Base-by-base conservation (phyloP, 1,284 basidiomycete species). In the Phenoliferia sp. region DNA sequence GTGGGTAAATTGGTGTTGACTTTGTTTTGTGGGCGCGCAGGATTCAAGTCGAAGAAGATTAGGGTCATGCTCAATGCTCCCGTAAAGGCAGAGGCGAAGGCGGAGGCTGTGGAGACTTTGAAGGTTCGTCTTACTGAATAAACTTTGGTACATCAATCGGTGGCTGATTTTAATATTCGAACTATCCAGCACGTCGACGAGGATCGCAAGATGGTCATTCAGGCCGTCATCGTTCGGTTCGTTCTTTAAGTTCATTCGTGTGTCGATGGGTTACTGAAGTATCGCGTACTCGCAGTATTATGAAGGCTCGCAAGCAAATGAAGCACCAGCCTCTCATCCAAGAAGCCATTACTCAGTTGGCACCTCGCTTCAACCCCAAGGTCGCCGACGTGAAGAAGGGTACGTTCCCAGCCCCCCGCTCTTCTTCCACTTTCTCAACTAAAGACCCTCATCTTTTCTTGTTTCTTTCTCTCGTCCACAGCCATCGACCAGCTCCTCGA, bases 21-120 rank as follows among this genome's bases (percentile, higher is more conserved):
- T 52, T 29, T 7, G 29, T 3, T 33, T 50, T 44, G 54, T 12
- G 3, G 29, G 19, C n/a, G 26, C 5, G 1, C 66, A 92, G 90
- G 85, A 78, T 98, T 95, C 87, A 97, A 94, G 81, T 92, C 90
- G 26, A 98, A 98, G 85, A 98, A 97, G 85, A 92, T 94, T 70
- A 87, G 91, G 69, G 90, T 99, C 64, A 92, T 93, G 75, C 83
- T 99, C 65, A 98, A 99, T 80, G 85, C 89, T 77, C 92, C 94
- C 0, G 90, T 99, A 80, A 94, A 94, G 82, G 87, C 92, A 1
- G 95, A 98, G 80, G 88, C 91, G 68, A 96, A 95, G 84, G 87
- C 89, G 3, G 96, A 99, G 80, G 86, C 88, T 10, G 86, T 85
- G 9, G 94, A 98, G 71, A 92, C 98, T 1, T 83, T 95, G 76